Conservation (phyloP, 352 stramenopile species). For the Globisporangium nagaii region DNA sequence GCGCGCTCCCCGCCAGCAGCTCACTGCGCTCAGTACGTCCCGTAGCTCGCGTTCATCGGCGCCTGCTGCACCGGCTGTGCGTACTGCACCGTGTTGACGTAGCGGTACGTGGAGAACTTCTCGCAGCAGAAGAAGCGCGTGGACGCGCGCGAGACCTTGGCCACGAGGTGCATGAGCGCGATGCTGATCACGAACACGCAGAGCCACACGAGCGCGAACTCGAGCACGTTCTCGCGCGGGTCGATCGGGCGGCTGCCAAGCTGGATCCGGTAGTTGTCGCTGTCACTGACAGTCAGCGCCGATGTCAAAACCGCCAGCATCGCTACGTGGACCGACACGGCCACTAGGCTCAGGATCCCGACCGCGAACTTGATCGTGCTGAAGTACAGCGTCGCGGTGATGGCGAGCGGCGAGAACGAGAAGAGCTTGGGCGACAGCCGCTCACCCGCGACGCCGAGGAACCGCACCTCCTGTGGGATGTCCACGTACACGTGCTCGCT, state of each 20-base stretch:
- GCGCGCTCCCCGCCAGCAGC: too few relatives aligned
- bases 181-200: slow-evolving; percentile 50
- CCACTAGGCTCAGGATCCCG: slow-evolving; percentile 34
- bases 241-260: slow-evolving; percentile 10
- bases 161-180: slow-evolving; percentile 49
- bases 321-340: slow-evolving; percentile 23
- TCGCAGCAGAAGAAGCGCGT: slow-evolving; percentile 70
- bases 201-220: slow-evolving; percentile 32
- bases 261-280: slow-evolving; percentile 10
- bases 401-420: slow-evolving; percentile 50
- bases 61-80: neutral
- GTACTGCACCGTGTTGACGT: slow-evolving; percentile 36
- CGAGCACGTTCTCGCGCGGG: slow-evolving; percentile 27
- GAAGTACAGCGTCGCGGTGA: slow-evolving; percentile 63
- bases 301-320: slow-evolving; percentile 21
- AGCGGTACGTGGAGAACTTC: slow-evolving; percentile 43
- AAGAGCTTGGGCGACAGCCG: slow-evolving; percentile 43
- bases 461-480: slow-evolving; percentile 27
- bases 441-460: slow-evolving; percentile 27
- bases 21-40: slow-evolving; percentile 4
- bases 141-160: slow-evolving; percentile 30
- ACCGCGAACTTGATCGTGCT: slow-evolving; percentile 56
- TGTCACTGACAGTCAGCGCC: slow-evolving; percentile 15
- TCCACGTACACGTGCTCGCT: slow-evolving; percentile 42
- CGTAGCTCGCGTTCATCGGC: slow-evolving; percentile 5